Evolutionary conservation across 2,329 filamentous ascomycete species (phyloP), one percentile per base, ranked within the genome.

Genomic region (Cryphonectria parasitica): DNA sequence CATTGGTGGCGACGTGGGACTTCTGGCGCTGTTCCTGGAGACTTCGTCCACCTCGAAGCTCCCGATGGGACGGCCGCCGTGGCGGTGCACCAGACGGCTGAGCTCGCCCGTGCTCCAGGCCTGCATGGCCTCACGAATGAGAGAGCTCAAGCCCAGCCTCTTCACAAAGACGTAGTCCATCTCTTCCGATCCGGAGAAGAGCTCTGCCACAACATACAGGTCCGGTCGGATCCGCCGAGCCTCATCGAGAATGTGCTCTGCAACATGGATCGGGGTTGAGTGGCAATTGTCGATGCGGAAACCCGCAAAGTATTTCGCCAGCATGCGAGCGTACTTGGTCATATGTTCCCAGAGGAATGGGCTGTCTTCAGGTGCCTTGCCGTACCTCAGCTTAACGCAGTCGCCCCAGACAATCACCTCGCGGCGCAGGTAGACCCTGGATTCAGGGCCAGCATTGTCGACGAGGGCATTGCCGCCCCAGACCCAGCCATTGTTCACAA

Each of bases 321-420:
- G 91, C 78, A 96, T 87, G 52, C 91, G 90, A 4, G 95, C 97
- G 79, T 99, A 99, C 75, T 92, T 90, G 52, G 92, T 93, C 94
- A 99, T 99, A 79, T 93, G 93, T 11, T 97, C 90, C 96, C 96
- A 99, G 11, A 99, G 84, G 84, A 90, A 99, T 0, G 96, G 95
- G 76, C 91, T 98, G 79, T 98, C 96, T 67, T 95, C 82, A 0
- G 91, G 92, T 0, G 89, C 86, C 36, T 84, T 86, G 45, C 96
- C 96, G 78, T 98, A 99, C 25, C 96, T 91, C 67, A 99, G 87
- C 84, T 99, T 99, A 73, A 98, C 96, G 79, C 97, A 99, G 79
- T 99, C 96, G 19, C 95, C 95, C 96, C 96, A 99, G 41, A 98
- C 92, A 75, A 99, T 98, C 72, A 99, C 94, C 80, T 99, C 94